Percentiles rank a stretch among this genome's conserved stretches.
These are phyloP conservation scores for Kwoniella sp. DNA, from an alignment of 768 basidiomycete genomes.

Conservation along the genomic window DNA sequence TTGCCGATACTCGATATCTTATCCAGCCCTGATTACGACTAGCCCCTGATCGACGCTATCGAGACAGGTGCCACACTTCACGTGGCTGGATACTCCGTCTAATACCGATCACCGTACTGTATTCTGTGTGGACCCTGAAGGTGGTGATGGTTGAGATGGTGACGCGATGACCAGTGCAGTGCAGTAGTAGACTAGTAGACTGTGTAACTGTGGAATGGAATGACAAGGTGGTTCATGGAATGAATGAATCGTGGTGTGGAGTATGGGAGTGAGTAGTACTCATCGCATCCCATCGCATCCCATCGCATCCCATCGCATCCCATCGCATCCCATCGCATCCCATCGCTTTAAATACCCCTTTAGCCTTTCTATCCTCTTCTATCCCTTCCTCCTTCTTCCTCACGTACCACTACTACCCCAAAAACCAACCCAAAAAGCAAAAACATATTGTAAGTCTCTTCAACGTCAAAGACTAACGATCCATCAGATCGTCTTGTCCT, in stretches of 20 bases:
- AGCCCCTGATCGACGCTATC: neutral
- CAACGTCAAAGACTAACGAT: too few species aligned
- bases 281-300: neutral
- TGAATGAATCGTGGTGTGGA: neutral
- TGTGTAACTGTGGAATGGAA: neutral
- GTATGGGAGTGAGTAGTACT: neutral
- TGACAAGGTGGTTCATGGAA: neutral
- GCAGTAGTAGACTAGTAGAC: too few species aligned
- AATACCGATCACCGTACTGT: neutral
- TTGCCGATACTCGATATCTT: neutral
- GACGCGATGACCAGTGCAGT: slow-evolving; percentile 11
- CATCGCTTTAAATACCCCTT: neutral
- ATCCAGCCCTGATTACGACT: neutral
- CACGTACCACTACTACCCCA: slow-evolving; percentile 15
- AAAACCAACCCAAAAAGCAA: slow-evolving; percentile 6
- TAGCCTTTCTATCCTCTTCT: neutral
- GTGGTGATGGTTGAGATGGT: neutral
- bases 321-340: slow-evolving; percentile 3
- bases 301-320: neutral
- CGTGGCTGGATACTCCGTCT: slow-evolving; percentile 9
- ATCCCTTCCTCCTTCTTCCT: neutral
- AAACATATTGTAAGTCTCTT: slow-evolving; percentile 30
- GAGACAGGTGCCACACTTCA: slow-evolving; percentile 15
- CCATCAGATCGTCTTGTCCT: neutral
- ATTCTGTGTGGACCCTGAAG: neutral